Evolutionary conservation across 2,329 filamentous ascomycete species (phyloP).

Genomic region (Paracoccidioides lutzii): DNA sequence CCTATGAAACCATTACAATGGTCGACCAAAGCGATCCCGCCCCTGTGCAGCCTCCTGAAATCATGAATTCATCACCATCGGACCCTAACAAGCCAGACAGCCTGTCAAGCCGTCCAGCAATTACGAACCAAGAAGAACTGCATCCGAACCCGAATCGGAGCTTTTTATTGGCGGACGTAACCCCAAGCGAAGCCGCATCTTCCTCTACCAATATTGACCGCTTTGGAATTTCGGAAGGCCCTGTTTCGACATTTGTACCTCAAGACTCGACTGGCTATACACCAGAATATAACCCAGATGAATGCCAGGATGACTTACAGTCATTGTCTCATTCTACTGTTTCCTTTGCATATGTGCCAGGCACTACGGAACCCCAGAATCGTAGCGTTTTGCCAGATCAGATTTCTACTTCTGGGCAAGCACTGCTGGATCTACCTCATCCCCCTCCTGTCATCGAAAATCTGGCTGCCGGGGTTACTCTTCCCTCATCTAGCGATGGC

Average conservation of each 20-base stretch:
- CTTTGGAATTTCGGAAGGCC: neutral
- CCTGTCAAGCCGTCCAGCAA: neutral
- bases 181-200: neutral
- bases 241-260: neutral
- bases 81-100: neutral
- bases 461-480: neutral
- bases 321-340: neutral
- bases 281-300: neutral
- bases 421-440: neutral
- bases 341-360: too few species aligned
- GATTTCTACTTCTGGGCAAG: neutral
- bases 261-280: neutral
- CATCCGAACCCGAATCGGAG: neutral
- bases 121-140: neutral
- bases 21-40: conserved; percentile 4
- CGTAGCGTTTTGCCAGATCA: neutral
- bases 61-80: neutral
- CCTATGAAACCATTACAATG: neutral
- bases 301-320: neutral
- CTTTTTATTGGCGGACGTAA: too few species aligned
- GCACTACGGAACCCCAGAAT: neutral
- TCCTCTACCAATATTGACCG: neutral
- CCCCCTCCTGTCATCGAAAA: neutral
- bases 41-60: neutral
- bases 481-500: neutral